Conservation (phyloP, 805 yeast genomes). For the Sungouiozyma intestinalis region DNA sequence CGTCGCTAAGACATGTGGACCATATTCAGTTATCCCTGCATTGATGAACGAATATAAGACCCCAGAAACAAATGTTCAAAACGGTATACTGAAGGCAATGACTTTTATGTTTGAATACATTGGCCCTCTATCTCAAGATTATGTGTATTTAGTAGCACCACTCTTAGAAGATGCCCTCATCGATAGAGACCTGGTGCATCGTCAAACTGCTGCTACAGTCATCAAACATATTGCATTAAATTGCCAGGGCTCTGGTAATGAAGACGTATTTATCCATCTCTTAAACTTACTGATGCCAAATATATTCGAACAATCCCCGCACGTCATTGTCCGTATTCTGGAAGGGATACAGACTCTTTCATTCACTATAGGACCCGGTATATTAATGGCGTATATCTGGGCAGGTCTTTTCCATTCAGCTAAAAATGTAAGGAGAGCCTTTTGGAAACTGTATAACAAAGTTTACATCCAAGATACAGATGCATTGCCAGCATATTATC, state of each 20-base stretch:
- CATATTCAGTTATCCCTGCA: constrained; percentile 89
- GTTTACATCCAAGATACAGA: constrained; percentile 68
- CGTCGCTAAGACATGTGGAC: constrained; percentile 87
- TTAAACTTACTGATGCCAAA: constrained; percentile 80
- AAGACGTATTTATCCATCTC: constrained; percentile 75
- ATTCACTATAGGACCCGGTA: constrained; percentile 65
- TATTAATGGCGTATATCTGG: constrained; percentile 66
- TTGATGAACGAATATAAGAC: constrained; percentile 90
- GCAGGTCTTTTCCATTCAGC: constrained; percentile 94
- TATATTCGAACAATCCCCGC: constrained; percentile 90
- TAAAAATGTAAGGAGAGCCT: constrained; percentile 67
- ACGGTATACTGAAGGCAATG: constrained; percentile 86
- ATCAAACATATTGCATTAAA: constrained; percentile 73
- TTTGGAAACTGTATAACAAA: constrained; percentile 74
- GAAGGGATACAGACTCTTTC: constrained; percentile 73
- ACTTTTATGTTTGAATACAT: constrained; percentile 88
- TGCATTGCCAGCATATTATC: constrained; percentile 75
- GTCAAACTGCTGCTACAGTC: constrained; percentile 91
- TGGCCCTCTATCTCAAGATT: constrained; percentile 70
- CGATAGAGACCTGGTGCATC: constrained; percentile 82
- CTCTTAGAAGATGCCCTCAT: constrained; percentile 81
- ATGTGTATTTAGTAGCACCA: constrained; percentile 70
- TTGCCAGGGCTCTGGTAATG: constrained; percentile 63
- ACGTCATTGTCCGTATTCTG: constrained; percentile 71
- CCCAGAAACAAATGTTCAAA: constrained; percentile 88